Percentiles rank a stretch among this genome's conserved stretches.
phyloP scores from a whole-genome alignment of 1,284 basidiomycete genomes.

The Porogramme epimiltina region DNA sequence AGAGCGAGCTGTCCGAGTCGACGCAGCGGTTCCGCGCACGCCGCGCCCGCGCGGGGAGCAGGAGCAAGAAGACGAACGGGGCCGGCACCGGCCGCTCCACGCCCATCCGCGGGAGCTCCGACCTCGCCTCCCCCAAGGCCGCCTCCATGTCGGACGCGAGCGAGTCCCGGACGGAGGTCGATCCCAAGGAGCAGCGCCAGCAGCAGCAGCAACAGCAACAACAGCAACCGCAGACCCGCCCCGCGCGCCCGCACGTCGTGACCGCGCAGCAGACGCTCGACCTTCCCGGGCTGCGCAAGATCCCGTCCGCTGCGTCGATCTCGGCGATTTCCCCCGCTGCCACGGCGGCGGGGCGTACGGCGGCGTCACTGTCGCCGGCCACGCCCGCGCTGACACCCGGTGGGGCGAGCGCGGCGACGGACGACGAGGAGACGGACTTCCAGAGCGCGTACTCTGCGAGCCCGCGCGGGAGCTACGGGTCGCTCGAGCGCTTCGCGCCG shows the following conservation, averaged over 20 bases:
- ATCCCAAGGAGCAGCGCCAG: constrained; percentile 15
- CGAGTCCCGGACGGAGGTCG: constrained; percentile 19
- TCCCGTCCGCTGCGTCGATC: constrained; percentile 32
- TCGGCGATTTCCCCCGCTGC: constrained; percentile 34
- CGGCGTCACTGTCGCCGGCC: constrained; percentile 37
- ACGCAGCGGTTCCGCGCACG: constrained; percentile 19
- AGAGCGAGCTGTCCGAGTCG: constrained; percentile 45
- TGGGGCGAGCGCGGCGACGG: constrained; percentile 50
- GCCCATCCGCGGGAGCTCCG: constrained; percentile 13
- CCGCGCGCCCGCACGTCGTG: constrained; percentile 10
- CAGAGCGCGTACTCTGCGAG: constrained; percentile 81
- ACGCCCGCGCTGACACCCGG: constrained; percentile 43
- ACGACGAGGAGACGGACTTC: constrained; percentile 83
- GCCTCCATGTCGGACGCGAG: constrained; percentile 12
- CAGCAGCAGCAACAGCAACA: too few species aligned
- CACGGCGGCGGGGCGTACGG: too few species aligned
- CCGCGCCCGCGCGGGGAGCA: constrained; percentile 19
- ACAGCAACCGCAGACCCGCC: background rate
- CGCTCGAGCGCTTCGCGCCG: constrained; percentile 27
- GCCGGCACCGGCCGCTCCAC: constrained; percentile 19
- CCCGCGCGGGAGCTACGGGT: constrained; percentile 60
- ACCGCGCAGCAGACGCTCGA: constrained; percentile 19
- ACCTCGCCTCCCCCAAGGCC: constrained; percentile 3
- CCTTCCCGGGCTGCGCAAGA: constrained; percentile 34
- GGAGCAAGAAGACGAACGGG: constrained; percentile 19